Evolutionary conservation across 257 asterid genomes (phyloP).

Genomic region (Solanum lignicaule): DNA sequence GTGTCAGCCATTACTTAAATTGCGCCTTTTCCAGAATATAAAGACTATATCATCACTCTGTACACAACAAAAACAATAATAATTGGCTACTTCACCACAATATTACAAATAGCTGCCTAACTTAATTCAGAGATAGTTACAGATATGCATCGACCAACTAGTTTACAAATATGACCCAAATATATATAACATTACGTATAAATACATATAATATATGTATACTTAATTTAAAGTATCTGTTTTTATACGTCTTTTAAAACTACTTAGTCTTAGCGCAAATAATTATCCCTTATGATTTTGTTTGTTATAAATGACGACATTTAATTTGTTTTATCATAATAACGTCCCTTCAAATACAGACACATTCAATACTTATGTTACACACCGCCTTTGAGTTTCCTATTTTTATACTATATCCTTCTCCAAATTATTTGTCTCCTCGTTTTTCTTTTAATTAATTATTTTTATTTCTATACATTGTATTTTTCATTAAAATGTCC

Average conservation of each 20-base stretch:
- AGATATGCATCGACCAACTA: background rate
- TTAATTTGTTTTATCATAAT: background rate
- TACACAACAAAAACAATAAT: background rate
- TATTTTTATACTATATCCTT: background rate
- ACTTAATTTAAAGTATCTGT: no score
- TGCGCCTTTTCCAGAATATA: background rate
- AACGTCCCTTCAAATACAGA: background rate
- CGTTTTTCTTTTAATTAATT: background rate
- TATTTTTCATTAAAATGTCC: background rate
- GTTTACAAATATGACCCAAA: accelerated
- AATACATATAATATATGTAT: background rate
- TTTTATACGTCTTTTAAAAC: background rate
- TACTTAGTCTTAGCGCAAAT: background rate
- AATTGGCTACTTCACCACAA: background rate
- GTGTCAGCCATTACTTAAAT: background rate
- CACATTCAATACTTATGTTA: background rate
- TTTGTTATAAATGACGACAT: background rate
- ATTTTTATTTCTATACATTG: background rate
- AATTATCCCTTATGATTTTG: background rate
- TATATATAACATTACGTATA: background rate
- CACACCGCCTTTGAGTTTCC: background rate
- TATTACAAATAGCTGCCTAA: background rate
- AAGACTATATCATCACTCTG: background rate
- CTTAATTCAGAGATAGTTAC: background rate
- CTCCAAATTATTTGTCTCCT: background rate